Base-by-base conservation (phyloP, 176 grass and related monocot genomes). In the Tillandsia leiboldiana region DNA sequence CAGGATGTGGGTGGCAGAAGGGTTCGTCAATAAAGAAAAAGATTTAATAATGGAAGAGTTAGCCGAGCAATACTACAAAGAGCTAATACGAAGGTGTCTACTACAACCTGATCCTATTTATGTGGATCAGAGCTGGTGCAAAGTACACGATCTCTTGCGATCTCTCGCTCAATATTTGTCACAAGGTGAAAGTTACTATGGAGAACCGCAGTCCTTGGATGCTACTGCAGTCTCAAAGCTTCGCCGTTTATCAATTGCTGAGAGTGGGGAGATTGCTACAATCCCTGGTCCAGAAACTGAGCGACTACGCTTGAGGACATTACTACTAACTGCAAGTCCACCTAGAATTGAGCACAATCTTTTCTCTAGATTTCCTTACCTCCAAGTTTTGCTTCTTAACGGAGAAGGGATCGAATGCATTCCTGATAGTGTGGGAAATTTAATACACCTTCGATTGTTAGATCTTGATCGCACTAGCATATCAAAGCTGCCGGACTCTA, bases 361-460 rank as follows among this genome's bases (percentile, higher is more conserved):
- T n/a, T 71, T 68, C 51, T 51, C 14, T 20, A 79, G 59, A 26
- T 27, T 64, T 64, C 1, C 0, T 15, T 23, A n/a, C 9, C 10
- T 91, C 15, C 66, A 58, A 10, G 65, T 85, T 12, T 12, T 90
- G 8, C 15, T 70, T 1, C 79, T 81, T 50, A 75, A 70, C 64
- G 72, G 51, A 13, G 11, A 20, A 53, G 58, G 9, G 3, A 77
- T 82, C 9, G 11, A 26, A 12, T 72, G 57, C 47, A 51, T 82
- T 65, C 65, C 73, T 11, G 10, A 58, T 17, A 70, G 66, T 24
- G 51, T 82, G 20, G 79, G 65, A 51, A 61, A 66, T 20, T 20
- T 20, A 20, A 20, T 20, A 20, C 20, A 20, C 20, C 20, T 20
- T 0, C 20, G 0, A 20, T 20, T 20, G 20, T 20, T 20, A 20